phyloP scores from a whole-genome alignment of 768 basidiomycete species.

The Artomyces pyxidatus region DNA sequence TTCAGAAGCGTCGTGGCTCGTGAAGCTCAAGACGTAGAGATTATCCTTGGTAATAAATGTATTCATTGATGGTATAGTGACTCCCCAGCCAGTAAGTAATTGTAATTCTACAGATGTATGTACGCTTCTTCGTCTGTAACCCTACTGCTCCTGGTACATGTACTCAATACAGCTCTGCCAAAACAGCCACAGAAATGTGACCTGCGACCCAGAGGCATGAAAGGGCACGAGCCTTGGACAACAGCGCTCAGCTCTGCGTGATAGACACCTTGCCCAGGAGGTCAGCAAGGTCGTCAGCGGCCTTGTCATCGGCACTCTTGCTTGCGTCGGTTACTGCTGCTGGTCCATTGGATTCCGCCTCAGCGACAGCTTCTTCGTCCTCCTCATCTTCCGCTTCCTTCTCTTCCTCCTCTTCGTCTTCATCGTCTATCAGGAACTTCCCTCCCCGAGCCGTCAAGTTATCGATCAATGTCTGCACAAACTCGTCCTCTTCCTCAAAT shows the following conservation, averaged over 20 bases:
- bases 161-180: too few species aligned
- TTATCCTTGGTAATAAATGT: background rate
- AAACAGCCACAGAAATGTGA: too few species aligned
- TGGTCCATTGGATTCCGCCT: constrained; percentile 21
- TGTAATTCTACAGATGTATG: too few species aligned
- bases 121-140: too few species aligned
- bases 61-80: too few species aligned
- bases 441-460: constrained; percentile 60
- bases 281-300: constrained; percentile 54
- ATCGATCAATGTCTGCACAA: constrained; percentile 43
- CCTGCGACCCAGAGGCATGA: too few species aligned
- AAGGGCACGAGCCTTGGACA: too few species aligned
- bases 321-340: constrained; percentile 22
- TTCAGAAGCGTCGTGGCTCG: constrained; percentile 5
- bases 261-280: constrained; percentile 53
- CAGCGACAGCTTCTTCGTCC: constrained; percentile 25
- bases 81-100: too few species aligned
- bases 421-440: constrained; percentile 58
- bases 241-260: too few species aligned
- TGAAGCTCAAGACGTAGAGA: constrained; percentile 8
- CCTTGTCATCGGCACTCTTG: constrained; percentile 25
- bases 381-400: constrained; percentile 39
- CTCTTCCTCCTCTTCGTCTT: constrained; percentile 73
- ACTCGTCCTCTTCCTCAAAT: constrained; percentile 66
- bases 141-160: too few species aligned